Base-by-base conservation (phyloP, 768 basidiomycete genomes). In the Tylopilus cervinicoccineus region DNA sequence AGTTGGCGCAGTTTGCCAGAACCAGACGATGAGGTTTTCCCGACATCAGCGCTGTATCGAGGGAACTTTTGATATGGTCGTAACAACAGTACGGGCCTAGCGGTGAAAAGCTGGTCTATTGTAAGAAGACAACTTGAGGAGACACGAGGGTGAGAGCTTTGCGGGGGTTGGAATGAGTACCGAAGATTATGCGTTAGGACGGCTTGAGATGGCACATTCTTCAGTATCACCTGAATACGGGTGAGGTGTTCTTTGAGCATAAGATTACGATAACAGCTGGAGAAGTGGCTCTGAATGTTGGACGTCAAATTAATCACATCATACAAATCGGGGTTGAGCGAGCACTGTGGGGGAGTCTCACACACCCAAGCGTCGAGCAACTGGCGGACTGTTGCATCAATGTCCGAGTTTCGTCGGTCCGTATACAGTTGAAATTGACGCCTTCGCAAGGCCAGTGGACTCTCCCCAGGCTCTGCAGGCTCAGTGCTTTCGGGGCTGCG, bases 291-390 rank as follows among this genome's bases (percentile, higher is more conserved):
- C 14, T 17, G n/a, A 6, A 52, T 20, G 1, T 41, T 22, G 29
- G 47, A 37, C 9, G 22, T 28, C 13, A 63, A 26, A 0, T 12
- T 8, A 5, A 11, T 11, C n/a, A 55, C 24, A 20, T 59, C 20
- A 13, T 61, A 58, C 12, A 10, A 40, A 8, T 8, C 5, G 9
- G 12, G 11, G 12, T 45, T 11, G 23, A 55, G 52, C 1, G 43
- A 43, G 16, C 26, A 24, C 2, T 1, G 27, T 9, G 59, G 56
- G 7, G 60, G 47, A 4, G 41, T 51, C 38, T 57, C 48, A n/a
- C 43, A 53, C 17, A 55, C 58, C 62, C 64, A 65, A 33, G 51
- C 47, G 6, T 28, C 1, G 1, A 48, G 17, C 27, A 64, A 26
- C 11, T 2, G 14, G 2, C 19, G 11, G 24, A 45, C 47, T 4